Evolutionary conservation across 23 red algal species (phyloP), one percentile per base, ranked within the genome.

Genomic region (Gracilaria gracilis): DNA sequence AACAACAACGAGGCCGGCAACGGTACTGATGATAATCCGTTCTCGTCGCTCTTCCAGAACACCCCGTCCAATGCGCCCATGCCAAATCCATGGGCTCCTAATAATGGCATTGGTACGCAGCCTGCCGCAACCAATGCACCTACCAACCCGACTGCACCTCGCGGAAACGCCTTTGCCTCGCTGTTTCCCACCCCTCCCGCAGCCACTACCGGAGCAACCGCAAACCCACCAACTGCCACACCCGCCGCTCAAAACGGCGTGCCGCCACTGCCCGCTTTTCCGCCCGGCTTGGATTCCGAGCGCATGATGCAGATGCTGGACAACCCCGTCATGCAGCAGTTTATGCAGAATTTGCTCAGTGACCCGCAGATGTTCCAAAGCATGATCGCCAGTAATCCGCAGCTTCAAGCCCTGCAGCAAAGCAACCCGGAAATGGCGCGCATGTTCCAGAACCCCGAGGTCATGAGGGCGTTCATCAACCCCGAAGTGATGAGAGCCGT

Each of bases 391-490:
- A 74, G 59, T 31, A 92, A 99, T 55, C 95, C 97, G 21, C 86
- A 80, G 49, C 32, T 99, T 17, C 82, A 84, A 75, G 74, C 88
- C n/a, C 82, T 92, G 59, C 55, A 84, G 4, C 85, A 89, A 39
- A 67, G 34, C 37, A 96, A 99, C 67, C 97, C 97, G 34, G 86
- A 99, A 74, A 79, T 99, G 85, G 86, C 77, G 36, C 74, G 85
- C 40, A 76, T 91, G 54, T 51, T 99, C 20, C 81, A 90, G 48
- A 94, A 99, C 79, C 91, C 94, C 19, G 93, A 96, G 61, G 58
- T 96, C 35, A 40, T 95, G 55, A 90, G 94, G 21, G 57, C 73
- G 29, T 80, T 99, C 51, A 84, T 93, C 24, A 95, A 93, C 42
- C 88, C 93, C 9, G 88, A 96, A 9, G 79, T 96, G 9, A 78